Evolutionary conservation across 805 yeast species (phyloP).

Genomic region (Zygosaccharomyces gambellarensis): DNA sequence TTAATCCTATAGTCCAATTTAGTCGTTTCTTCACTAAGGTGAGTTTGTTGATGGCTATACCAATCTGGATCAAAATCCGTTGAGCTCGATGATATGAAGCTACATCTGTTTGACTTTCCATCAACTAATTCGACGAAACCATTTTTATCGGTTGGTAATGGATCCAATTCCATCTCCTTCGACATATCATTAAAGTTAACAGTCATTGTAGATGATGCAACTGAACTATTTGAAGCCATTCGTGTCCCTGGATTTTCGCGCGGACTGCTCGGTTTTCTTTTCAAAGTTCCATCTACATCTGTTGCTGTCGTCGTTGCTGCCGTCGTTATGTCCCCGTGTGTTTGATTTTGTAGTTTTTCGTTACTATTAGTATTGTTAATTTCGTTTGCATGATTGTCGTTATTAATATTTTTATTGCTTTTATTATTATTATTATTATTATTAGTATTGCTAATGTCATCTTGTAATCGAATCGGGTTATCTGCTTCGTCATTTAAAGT

Average conservation of each 20-base stretch:
- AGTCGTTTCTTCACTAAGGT: conserved; percentile 16
- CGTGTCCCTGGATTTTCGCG: conserved; percentile 5
- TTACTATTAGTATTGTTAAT: neutral
- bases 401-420: neutral
- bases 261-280: conserved; percentile 4
- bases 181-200: conserved; percentile 14
- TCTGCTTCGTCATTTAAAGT: conserved; percentile 13
- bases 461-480: neutral
- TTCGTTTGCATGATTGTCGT: neutral
- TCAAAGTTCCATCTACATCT: conserved; percentile 10
- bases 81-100: conserved; percentile 32
- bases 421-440: neutral
- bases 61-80: conserved; percentile 28
- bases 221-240: conserved; percentile 9
- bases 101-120: conserved; percentile 25
- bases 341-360: neutral
- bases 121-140: conserved; percentile 20
- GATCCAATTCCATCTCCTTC: conserved; percentile 20
- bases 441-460: neutral
- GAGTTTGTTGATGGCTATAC: conserved; percentile 12
- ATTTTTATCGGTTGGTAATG: conserved; percentile 18
- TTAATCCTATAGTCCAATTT: conserved; percentile 30
- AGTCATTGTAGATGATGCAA: conserved; percentile 11
- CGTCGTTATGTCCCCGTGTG: neutral
- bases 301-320: neutral